Base-by-base conservation (phyloP, 306 rosid species). In the Psophocarpus tetragonolobus region DNA sequence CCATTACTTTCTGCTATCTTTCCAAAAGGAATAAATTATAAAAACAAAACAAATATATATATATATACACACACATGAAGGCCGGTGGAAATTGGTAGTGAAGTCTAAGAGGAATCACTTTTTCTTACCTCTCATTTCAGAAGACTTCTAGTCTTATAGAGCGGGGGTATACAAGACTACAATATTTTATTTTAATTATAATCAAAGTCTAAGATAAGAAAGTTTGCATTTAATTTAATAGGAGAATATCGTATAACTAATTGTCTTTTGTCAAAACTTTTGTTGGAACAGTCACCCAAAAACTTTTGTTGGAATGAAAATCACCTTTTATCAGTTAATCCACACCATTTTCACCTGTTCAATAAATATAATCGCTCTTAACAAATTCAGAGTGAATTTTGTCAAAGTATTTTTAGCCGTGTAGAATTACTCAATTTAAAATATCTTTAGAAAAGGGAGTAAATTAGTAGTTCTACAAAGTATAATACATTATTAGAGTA, bases 1-100 rank as follows among this genome's bases (percentile, higher is more conserved):
- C 12, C 30, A 50, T 50, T 45, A 36, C 75, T 78, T 56, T 68
- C 35, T 77, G 42, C 48, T 29, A 24, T 17, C 69, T 77, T 77
- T 65, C 17, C 53, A 14, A 81, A 80, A 65, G 54, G 53, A 58
- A 51, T 51, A 30, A 61, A 47, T 47, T 66, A 73, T 3, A 44
- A 6, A n/a, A 18, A 21, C n/a, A 10, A 29, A 53, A 48, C 7
- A 47, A 33, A 30, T 17, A 30, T 1, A 29, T n/a, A n/a, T n/a
- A n/a, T n/a, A n/a, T n/a, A n/a, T n/a, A n/a, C n/a, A n/a, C n/a
- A n/a, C n/a, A n/a, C n/a, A n/a, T 7, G 38, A 38, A 23, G 32
- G 47, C 6, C 3, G 64, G 17, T n/a, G 27, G 48, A 32, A 8
- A 13, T 35, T 35, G 8, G 47, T 54, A 23, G 23, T 18, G 6